phyloP scores from a whole-genome alignment of 176 grass and related monocot genomes.

The Avena sativa region DNA sequence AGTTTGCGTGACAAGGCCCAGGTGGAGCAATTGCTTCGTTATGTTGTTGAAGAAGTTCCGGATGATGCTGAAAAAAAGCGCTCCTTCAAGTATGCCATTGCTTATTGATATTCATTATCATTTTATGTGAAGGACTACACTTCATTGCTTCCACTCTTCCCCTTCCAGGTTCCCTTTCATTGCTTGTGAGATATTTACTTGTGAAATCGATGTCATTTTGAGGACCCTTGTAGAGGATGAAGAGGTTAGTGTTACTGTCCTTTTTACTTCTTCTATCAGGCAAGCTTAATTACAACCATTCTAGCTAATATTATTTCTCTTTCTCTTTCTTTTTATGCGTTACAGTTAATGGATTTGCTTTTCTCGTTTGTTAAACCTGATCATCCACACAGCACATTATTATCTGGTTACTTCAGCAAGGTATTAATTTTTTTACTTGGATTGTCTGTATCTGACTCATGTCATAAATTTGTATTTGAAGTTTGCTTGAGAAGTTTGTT shows the following conservation, averaged over 20 bases:
- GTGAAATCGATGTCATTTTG: slow-evolving; percentile 94
- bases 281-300: slow-evolving; percentile 24
- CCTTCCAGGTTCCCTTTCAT: slow-evolving; percentile 92
- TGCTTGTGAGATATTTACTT: slow-evolving; percentile 99
- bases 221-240: slow-evolving; percentile 96
- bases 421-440: slow-evolving; percentile 51
- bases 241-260: slow-evolving; percentile 60
- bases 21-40: slow-evolving; percentile 91
- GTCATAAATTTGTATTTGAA: not conserved
- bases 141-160: slow-evolving; percentile 1
- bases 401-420: slow-evolving; percentile 99
- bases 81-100: slow-evolving; percentile 77
- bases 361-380: slow-evolving; percentile 96
- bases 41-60: slow-evolving; percentile 92
- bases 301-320: slow-evolving; percentile 34
- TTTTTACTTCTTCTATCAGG: slow-evolving; percentile 4
- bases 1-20: slow-evolving; percentile 93
- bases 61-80: slow-evolving; percentile 89
- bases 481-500: not conserved
- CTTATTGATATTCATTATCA: not conserved
- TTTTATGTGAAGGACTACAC: slow-evolving; percentile 6
- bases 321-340: slow-evolving; percentile 37
- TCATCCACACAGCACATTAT: slow-evolving; percentile 76
- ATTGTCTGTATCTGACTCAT: slow-evolving; percentile 27
- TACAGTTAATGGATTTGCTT: slow-evolving; percentile 93